phyloP scores from a whole-genome alignment of 768 basidiomycete species.

The Auriscalpium microsporum region DNA sequence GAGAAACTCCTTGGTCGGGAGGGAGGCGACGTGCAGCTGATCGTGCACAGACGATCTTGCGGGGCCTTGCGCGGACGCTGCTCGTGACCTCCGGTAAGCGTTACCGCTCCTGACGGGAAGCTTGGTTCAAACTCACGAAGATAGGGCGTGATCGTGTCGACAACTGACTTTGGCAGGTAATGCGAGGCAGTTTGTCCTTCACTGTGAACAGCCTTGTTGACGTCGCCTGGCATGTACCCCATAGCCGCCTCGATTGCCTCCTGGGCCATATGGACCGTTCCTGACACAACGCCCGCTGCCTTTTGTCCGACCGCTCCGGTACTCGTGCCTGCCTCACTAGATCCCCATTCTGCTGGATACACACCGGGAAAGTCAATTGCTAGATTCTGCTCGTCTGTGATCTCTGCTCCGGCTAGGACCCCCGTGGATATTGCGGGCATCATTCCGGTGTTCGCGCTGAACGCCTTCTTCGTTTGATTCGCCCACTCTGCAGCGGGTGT shows the following conservation, averaged over 20 bases:
- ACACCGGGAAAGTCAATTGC: background rate
- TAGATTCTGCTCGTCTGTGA: background rate
- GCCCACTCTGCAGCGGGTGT: background rate
- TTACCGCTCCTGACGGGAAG: background rate
- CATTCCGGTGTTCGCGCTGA: background rate
- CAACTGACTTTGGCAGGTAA: slow-evolving; percentile 16
- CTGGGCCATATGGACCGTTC: background rate
- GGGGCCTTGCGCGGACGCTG: background rate
- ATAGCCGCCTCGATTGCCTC: background rate
- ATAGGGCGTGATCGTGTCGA: slow-evolving; percentile 17
- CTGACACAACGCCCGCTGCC: background rate
- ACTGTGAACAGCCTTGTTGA: background rate
- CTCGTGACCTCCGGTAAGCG: background rate
- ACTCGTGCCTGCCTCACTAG: background rate
- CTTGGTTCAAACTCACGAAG: slow-evolving; percentile 14
- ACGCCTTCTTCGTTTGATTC: background rate
- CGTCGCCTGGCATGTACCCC: background rate
- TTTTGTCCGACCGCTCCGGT: background rate
- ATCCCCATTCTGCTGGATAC: background rate
- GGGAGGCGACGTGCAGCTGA: background rate
- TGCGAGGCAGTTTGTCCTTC: slow-evolving; percentile 13
- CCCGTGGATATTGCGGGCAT: background rate
- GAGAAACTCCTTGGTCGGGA: background rate
- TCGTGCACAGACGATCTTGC: background rate
- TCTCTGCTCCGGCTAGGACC: background rate